Base-by-base conservation (phyloP, 257 asterid species). In the Capsicum pubescens region DNA sequence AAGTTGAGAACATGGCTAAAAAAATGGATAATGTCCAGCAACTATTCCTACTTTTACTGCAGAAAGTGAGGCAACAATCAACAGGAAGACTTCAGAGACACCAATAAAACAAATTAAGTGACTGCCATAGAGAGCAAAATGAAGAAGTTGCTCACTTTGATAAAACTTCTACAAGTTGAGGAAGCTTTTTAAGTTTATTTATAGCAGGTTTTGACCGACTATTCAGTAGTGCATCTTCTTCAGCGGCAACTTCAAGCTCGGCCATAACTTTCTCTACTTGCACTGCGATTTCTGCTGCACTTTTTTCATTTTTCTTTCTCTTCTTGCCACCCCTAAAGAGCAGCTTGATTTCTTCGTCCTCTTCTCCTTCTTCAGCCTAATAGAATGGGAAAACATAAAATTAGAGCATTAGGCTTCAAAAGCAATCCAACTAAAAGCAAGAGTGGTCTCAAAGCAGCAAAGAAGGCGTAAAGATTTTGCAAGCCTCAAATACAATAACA, bases 261-360 rank as follows among this genome's bases (percentile, higher is more conserved):
- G 97, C 99, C 97, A 95, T 94, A 67, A 94, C 97, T 64, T 86
- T 92, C 87, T 94, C 97, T 36, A 95, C 99, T 11, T 93, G 88
- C 81, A 93, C 26, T 13, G 97, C 94, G 86, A 94, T 93, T 90
- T 95, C 99, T 12, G 94, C 94, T 78, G 98, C 94, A 87, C 95
- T 94, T 85, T 94, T 95, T 87, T 94, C 98, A 74, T 17, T 89
- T 82, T 93, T 94, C 93, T 94, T 94, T 92, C 91, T 95, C 86
- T 92, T 94, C 94, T 90, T 95, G 61, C 96, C 98, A 48, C 58
- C 46, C 88, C 90, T 94, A 87, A 95, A 95, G 63, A 94, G 93
- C 19, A 87, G 84, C 67, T 93, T 88, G 58, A 95, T 92, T 90
- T 93, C 98, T 2, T 93, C 98, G 79, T 95, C 97, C 77, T 94